Base-by-base conservation (phyloP, 805 yeast genomes). In the Cyberlindnera sargentensis region DNA sequence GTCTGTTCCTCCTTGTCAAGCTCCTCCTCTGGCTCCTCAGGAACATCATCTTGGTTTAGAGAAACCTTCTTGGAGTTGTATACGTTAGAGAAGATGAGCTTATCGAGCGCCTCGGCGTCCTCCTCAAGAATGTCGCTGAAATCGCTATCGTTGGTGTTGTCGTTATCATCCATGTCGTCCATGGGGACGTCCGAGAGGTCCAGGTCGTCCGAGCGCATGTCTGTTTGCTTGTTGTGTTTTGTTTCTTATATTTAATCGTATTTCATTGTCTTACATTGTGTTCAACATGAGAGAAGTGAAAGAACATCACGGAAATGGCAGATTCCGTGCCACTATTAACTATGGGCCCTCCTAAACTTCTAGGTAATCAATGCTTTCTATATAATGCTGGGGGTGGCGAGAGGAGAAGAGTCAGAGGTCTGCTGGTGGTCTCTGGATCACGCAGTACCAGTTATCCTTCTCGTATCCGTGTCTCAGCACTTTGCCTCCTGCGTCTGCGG, bases 361-460 rank as follows among this genome's bases (percentile, higher is more conserved):
- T 15, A 15, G 20, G 20, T 15, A 20, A n/a, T 31, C 34, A 31
- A 31, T 31, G 6, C 20, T 33, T 29, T 15, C 20, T 15, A 15
- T 15, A 15, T 15, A 15, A 15, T 15, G 2, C 1, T 15, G 20
- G 20, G 20, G 20, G 20, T 15, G 20, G 20, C 2, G 20, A 15
- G 20, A 15, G 20, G 20, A 15, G 20, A 15, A 15, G 20, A 15
- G 20, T 15, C 20, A 15, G 20, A 15, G 20, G 20, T 15, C 20
- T 15, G 20, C 20, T 15, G 20, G 24, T n/a, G 44, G 46, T 34
- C 49, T 53, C 44, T 44, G 42, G 3, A 72, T 67, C 4, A 82
- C 65, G 3, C 71, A 81, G 85, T 95, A 91, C 98, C 98, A 93
- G 57, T 91, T 91, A 59, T 91, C 99, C 57, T 75, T 78, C 60